Evolutionary conservation across 345 rosid species (phyloP), one percentile per base, ranked within the genome.

Genomic region (Laguncularia racemosa): DNA sequence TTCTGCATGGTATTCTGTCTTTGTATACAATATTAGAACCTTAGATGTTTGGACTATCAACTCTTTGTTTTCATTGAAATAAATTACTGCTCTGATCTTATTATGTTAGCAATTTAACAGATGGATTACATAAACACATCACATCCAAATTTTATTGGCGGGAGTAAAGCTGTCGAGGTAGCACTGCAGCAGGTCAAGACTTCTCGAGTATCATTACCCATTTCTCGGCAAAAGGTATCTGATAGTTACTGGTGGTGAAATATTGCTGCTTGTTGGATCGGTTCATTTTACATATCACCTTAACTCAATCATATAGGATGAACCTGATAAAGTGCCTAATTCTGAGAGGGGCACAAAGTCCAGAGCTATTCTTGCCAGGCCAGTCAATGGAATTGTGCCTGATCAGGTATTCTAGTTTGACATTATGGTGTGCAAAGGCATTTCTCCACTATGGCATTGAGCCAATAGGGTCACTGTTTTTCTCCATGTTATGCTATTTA

Each of bases 111-210:
- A 57, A 63, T 60, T 80, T 57, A 57, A 60, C 85, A 92, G 98
- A 92, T 92, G 97, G 98, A 80, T 73, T 89, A 92, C 67, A 86
- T 89, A 63, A 86, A 92, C 66, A 92, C 98, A 52, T 89, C 97
- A 46, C 95, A 92, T 78, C 89, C 91, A 59, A 89, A 80, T 67
- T 92, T 92, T 77, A 64, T 86, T 28, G 95, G 98, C 57, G 98
- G 98, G 58, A 86, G 85, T 63, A 92, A 78, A 78, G 96, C 98
- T 62, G 91, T 89, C 46, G 93, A 92, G 74, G 61, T 44, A 54
- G 95, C 95, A 44, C 60, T 66, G 63, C 96, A 89, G 58, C 89
- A 84, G 67, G 65, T 86, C 57, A 89, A 76, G 70, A 76, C 86
- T 67, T 81, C 89, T 19, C 80, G 82, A 77, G 64, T 78, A 60